Evolutionary conservation across 176 grass and related monocot genomes (phyloP).

Genomic region (Aegilops speltoides): DNA sequence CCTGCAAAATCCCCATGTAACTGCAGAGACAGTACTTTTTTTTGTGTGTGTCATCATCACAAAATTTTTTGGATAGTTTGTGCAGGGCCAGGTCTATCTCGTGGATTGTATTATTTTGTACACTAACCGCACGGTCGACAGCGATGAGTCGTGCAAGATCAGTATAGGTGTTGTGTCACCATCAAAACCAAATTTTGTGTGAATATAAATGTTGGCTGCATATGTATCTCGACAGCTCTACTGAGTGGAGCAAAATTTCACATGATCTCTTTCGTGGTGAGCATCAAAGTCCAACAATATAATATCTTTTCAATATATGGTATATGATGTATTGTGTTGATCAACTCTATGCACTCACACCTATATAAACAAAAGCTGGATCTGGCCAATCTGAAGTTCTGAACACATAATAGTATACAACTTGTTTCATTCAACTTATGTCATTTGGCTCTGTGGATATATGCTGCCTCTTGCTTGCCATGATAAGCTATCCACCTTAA

Average conservation of each 20-base stretch:
- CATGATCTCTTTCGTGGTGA: not conserved
- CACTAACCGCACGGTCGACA: not conserved
- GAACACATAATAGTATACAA: not conserved
- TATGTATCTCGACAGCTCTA: not conserved
- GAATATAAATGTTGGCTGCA: not conserved
- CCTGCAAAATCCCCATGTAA: not conserved
- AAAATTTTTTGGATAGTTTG: not conserved
- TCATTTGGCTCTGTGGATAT: not conserved
- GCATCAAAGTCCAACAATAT: not conserved
- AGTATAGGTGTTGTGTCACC: constrained; percentile 20
- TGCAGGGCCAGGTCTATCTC: not conserved
- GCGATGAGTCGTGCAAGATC: not conserved
- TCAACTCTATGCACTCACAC: not conserved
- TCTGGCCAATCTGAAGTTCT: not conserved
- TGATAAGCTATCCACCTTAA: not conserved
- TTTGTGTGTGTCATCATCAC: not conserved
- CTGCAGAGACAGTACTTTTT: not conserved
- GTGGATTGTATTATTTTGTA: not conserved
- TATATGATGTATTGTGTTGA: not conserved
- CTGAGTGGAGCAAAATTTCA: not conserved
- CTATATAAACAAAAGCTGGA: not conserved
- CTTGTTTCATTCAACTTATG: not conserved
- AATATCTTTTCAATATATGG: not conserved
- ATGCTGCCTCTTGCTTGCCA: not conserved
- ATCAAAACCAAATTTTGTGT: not conserved